A percentile compares a stretch with the other conserved stretches of the same genome.
phyloP scores from a whole-genome alignment of 495 filamentous ascomycete species.

The Acidiella bohemica region DNA sequence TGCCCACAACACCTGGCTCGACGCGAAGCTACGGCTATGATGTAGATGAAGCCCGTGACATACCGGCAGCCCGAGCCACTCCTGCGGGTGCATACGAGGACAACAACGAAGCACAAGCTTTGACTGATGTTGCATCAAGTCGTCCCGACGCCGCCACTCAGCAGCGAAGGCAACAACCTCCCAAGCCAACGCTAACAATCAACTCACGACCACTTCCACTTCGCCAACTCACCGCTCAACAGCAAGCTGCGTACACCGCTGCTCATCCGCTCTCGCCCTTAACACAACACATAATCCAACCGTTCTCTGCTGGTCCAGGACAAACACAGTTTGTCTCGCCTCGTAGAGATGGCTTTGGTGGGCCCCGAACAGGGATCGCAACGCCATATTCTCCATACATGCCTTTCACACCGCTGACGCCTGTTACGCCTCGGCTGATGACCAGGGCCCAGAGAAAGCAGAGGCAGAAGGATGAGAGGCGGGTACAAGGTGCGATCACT shows the following conservation, averaged over 20 bases:
- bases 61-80: conserved; percentile 12
- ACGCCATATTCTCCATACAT: conserved; percentile 85
- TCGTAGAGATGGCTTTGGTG: conserved; percentile 23
- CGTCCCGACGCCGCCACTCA: conserved; percentile 7
- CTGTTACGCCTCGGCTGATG: conserved; percentile 65
- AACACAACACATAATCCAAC: not conserved
- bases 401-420: conserved; percentile 77
- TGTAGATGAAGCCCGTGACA: conserved; percentile 26
- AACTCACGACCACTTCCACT: conserved; percentile 7
- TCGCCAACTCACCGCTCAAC: conserved; percentile 10
- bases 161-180: not conserved
- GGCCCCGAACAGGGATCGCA: conserved; percentile 51
- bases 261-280: too few species aligned
- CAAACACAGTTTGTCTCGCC: conserved; percentile 41
- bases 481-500: conserved; percentile 22
- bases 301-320: conserved; percentile 22
- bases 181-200: conserved; percentile 3
- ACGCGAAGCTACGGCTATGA: conserved; percentile 15
- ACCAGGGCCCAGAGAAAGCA: conserved; percentile 61
- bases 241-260: too few species aligned
- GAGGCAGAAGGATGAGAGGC: conserved; percentile 45
- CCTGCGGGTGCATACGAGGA: conserved; percentile 7
- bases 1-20: conserved; percentile 17
- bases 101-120: conserved; percentile 5
- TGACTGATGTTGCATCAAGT: conserved; percentile 10